Percentiles rank a stretch among this genome's conserved stretches.
phyloP scores from a whole-genome alignment of 2,329 filamentous ascomycete genomes.

The Nemania sp. region DNA sequence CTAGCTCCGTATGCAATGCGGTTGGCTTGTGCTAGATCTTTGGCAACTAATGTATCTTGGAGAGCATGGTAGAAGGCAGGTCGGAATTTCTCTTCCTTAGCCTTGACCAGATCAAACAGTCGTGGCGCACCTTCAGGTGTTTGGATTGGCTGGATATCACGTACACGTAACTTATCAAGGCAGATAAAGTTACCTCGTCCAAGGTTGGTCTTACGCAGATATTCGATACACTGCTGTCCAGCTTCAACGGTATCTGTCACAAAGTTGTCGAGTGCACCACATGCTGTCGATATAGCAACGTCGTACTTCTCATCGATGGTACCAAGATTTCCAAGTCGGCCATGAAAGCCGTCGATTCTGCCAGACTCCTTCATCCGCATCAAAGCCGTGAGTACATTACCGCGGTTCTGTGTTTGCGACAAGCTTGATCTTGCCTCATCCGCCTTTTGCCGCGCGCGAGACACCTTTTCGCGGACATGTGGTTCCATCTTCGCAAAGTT shows the following conservation, averaged over 20 bases:
- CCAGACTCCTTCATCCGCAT: conserved; percentile 97
- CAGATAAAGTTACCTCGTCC: conserved; percentile 98
- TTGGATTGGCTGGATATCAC: conserved; percentile 82
- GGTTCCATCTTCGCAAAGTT: conserved; percentile 83
- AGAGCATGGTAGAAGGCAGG: conserved; percentile 96
- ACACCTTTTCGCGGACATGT: conserved; percentile 84
- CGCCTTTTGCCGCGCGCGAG: conserved; percentile 90
- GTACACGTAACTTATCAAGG: conserved; percentile 83
- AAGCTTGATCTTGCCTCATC: conserved; percentile 94
- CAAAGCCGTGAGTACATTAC: conserved; percentile 89
- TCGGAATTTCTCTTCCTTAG: conserved; percentile 86
- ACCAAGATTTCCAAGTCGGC: conserved; percentile 91
- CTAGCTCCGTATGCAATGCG: conserved; percentile 94
- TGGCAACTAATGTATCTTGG: conserved; percentile 93
- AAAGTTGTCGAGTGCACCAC: conserved; percentile 91
- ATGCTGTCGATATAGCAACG: conserved; percentile 97
- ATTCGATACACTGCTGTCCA: conserved; percentile 97
- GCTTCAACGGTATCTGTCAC: conserved; percentile 96
- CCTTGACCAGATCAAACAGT: conserved; percentile 90
- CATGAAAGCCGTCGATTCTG: conserved; percentile 96
- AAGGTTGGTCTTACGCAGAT: conserved; percentile 96
- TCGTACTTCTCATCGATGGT: conserved; percentile 95
- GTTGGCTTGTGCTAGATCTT: conserved; percentile 94
- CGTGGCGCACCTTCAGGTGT: conserved; percentile 94
- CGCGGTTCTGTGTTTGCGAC: conserved; percentile 89